Evolutionary conservation across 352 stramenopile species (phyloP).

Genomic region (Phytophthora quininea): DNA sequence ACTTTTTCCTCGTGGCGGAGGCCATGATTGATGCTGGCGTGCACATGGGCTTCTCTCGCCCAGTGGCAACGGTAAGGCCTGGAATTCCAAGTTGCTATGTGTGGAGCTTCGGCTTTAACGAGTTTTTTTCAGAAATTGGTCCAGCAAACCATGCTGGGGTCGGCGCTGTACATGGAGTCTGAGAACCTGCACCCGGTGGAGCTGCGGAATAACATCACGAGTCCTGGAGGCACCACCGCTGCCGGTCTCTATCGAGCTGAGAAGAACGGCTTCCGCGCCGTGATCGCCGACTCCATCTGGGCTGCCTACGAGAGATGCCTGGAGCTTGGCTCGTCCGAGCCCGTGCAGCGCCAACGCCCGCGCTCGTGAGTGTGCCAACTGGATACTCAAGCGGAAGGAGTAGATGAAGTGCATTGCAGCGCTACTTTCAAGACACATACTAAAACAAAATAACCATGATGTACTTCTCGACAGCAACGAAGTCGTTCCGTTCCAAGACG

Average conservation of each 20-base stretch:
- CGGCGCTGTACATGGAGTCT: constrained; percentile 94
- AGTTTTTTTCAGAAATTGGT: constrained; percentile 82
- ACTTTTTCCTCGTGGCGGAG: constrained; percentile 96
- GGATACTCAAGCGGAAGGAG: neutral
- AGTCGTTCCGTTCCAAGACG: too few relatives aligned
- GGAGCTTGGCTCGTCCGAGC: constrained; percentile 91
- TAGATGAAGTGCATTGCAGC: too few relatives aligned
- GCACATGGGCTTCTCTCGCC: constrained; percentile 95
- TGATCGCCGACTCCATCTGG: constrained; percentile 96
- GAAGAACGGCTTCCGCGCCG: constrained; percentile 94
- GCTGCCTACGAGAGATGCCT: constrained; percentile 94
- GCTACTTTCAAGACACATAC: too few relatives aligned
- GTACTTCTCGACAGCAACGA: too few relatives aligned
- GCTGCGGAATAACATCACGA: constrained; percentile 95
- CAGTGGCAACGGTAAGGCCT: constrained; percentile 83
- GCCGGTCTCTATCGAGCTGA: constrained; percentile 95
- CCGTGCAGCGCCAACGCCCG: constrained; percentile 67
- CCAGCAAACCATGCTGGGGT: constrained; percentile 94
- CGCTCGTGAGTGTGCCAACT: constrained; percentile 44
- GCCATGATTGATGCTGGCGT: constrained; percentile 95
- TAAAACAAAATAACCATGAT: too few relatives aligned
- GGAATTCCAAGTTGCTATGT: too few relatives aligned
- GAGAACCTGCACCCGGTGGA: constrained; percentile 91
- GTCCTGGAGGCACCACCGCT: constrained; percentile 93
- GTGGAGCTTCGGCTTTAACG: too few relatives aligned